These are phyloP conservation scores for Lepidium africanum DNA, from an alignment of 345 rosid genomes.

Conservation along the genomic window DNA sequence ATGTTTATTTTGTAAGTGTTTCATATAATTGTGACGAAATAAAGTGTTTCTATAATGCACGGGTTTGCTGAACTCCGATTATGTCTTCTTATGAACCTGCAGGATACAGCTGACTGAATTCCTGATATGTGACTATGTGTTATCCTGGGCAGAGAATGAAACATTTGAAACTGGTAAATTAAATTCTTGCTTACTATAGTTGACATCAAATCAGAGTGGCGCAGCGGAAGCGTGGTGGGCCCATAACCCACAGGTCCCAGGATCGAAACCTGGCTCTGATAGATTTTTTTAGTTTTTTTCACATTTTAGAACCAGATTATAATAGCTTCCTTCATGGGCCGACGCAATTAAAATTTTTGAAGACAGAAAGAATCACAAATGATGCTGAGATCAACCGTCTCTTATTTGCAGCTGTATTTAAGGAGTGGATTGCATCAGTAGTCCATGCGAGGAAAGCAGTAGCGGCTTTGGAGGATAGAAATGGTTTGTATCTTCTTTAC, in stretches of 20 bases:
- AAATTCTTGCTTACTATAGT: background rate
- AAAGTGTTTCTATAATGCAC: background rate
- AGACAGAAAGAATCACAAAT: background rate
- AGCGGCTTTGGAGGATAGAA: constrained; percentile 62
- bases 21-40: background rate
- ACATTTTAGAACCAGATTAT: background rate
- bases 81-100: constrained; percentile 12
- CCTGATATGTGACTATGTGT: constrained; percentile 55
- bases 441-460: constrained; percentile 59
- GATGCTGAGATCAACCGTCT: background rate
- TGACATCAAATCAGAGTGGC: constrained; percentile 41
- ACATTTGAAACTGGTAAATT: constrained; percentile 50
- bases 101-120: constrained; percentile 90
- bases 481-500: constrained; percentile 61
- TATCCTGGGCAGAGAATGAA: constrained; percentile 46
- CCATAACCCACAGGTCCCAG: constrained; percentile 65
- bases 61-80: background rate
- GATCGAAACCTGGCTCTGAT: constrained; percentile 69
- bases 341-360: background rate
- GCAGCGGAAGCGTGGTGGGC: constrained; percentile 70
- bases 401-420: constrained; percentile 50
- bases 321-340: background rate
- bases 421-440: constrained; percentile 67
- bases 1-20: constrained; percentile 61
- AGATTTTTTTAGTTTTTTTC: background rate